Evolutionary conservation across 257 asterid species (phyloP).

Genomic region (Solanum sparsipilum): DNA sequence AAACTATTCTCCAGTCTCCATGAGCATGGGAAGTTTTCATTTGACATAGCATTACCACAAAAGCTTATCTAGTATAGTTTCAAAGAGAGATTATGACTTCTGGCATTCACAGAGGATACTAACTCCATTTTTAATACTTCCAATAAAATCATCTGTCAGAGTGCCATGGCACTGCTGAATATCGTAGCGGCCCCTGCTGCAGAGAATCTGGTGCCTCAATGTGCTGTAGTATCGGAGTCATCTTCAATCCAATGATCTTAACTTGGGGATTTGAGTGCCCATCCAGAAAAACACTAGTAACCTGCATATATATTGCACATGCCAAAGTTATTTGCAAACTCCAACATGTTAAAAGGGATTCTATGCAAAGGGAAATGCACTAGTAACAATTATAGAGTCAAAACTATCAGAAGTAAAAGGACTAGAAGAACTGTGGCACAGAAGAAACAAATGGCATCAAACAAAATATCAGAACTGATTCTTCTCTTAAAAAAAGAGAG

Average conservation of each 20-base stretch:
- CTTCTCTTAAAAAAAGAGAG: neutral
- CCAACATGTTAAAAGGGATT: neutral
- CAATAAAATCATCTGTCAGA: neutral
- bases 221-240: slow-evolving; percentile 38
- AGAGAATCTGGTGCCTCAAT: slow-evolving; percentile 40
- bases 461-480: neutral
- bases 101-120: neutral
- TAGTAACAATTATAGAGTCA: neutral
- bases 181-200: slow-evolving; percentile 39
- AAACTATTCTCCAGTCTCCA: neutral
- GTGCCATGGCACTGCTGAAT: slow-evolving; percentile 12
- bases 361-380: neutral
- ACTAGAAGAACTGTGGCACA: neutral
- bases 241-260: slow-evolving; percentile 58
- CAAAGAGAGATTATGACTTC: neutral
- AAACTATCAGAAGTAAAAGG: neutral
- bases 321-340: neutral
- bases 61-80: neutral
- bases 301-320: slow-evolving; percentile 24
- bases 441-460: neutral
- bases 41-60: neutral
- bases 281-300: slow-evolving; percentile 48
- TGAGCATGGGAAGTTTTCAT: neutral
- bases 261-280: slow-evolving; percentile 76
- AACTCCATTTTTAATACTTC: neutral